Base-by-base conservation (phyloP, 257 asterid species). In the Paraleonurus japonicus region DNA sequence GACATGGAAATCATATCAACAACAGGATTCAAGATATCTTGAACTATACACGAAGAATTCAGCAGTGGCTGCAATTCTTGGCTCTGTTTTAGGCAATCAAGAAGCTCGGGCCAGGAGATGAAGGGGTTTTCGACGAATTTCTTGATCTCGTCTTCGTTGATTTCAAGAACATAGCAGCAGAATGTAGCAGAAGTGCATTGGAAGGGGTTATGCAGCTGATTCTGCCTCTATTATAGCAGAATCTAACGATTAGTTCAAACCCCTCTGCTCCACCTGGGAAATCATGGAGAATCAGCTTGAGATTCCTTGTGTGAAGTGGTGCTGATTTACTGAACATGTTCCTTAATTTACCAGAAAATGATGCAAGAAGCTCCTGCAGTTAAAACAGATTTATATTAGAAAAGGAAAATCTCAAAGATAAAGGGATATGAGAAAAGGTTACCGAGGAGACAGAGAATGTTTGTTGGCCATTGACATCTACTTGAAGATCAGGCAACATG, bases 251-350 rank as follows among this genome's bases (percentile, higher is more conserved):
- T 10, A 82, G 88, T 73, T 89, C 92, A 58, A 89, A 83, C 0
- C 84, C 86, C 48, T 81, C 85, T 4, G 88, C 78, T 7, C 90
- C 96, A 24, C 90, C 92, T 1, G 96, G 96, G 50, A 89, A 89
- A 16, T 80, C 89, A 61, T 85, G 73, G 81, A 89, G 81, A 26
- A 89, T 63, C 27, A 89, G 48, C 67, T 84, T 87, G 57, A 80
- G 54, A 19, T 86, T 84, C 30, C 23, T 32, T 22, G 68, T 22
- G 13, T 24, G 50, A 20, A 68, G 53, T 7, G 33, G 10, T 17
- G 63, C 51, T 51, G 74, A 80, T 48, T 78, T 78, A 39, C 70
- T 24, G 64, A 89, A 80, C 54, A 87, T 11, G 63, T 72, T 75
- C 54, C 78, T 69, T 4, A 89, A 27, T 72, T 75, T 85, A 11